Base-by-base conservation (phyloP, 1,284 basidiomycete genomes). In the Austroboletus niveus region DNA sequence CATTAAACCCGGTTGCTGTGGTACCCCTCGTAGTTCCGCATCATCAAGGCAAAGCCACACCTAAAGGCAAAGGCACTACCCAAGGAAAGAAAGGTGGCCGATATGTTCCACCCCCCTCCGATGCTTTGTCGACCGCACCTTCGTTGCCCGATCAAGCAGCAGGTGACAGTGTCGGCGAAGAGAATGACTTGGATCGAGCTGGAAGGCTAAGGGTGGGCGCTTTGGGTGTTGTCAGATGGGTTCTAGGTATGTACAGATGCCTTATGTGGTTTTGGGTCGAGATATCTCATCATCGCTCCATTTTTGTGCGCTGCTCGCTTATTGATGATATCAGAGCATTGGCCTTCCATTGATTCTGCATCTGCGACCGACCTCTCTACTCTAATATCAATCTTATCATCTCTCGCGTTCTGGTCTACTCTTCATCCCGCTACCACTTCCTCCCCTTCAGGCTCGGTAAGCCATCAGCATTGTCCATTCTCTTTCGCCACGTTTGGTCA, bases 171-270 rank as follows among this genome's bases (percentile, higher is more conserved):
- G 77, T 78, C 32, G 73, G 78, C 4, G 85, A 87, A 49, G 88
- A 90, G 66, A 78, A 69, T 34, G 82, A 84, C 38, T 68, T 72
- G 29, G 92, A 94, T 63, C 72, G 86, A 41, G 79, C 77, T 56
- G 88, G 87, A 1, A 75, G 92, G 47, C 67, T 94, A 55, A 76
- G 91, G 35, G 78, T 88, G 9, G 81, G 83, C 14, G 91, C 85
- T 0, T 73, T 95, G 12, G 84, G 89, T 3, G 82, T 85, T 7
- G 63, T 90, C 8, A 74, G 75, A 51, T 89, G 84, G 81, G 64
- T 85, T 6, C 52, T 88, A 54, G 80, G 87, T 88, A 68, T 42
- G 76, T 63, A 29, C 39, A 47, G 43, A 53, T 55, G 46, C 58
- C 46, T 35, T 36, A 27, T 12, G 6, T n/a, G 29, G 32, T 32